Conservation (phyloP, 345 rosid genomes). For the Linum usitatissimum region DNA sequence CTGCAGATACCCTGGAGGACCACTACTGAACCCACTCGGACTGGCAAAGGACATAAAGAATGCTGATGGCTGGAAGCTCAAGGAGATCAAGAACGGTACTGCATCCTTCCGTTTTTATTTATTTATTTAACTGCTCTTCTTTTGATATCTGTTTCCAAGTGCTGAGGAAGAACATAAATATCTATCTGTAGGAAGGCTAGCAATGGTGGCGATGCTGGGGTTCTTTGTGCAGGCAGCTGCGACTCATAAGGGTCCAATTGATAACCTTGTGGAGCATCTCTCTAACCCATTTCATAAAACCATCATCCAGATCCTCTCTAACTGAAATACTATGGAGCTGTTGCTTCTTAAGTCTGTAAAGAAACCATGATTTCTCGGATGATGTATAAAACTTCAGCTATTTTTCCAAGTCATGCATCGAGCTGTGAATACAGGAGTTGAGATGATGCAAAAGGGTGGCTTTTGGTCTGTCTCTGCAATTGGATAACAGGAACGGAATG, state of each 20-base stretch:
- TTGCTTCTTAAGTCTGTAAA: neutral
- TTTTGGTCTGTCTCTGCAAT: no score
- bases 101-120: neutral
- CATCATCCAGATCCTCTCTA: slow-evolving; percentile 61
- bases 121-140: no score
- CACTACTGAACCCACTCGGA: slow-evolving; percentile 80
- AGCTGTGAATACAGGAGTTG: no score
- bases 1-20: slow-evolving; percentile 88
- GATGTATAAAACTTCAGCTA: neutral
- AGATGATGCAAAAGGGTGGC: no score
- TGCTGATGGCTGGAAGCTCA: slow-evolving; percentile 74
- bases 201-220: slow-evolving; percentile 90
- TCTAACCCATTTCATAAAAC: slow-evolving; percentile 91
- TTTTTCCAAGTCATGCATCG: no score
- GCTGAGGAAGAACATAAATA: neutral
- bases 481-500: neutral
- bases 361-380: neutral
- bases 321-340: neutral
- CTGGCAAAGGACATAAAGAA: slow-evolving; percentile 63
- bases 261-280: slow-evolving; percentile 78
- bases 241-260: slow-evolving; percentile 85
- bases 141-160: no score
- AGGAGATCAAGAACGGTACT: slow-evolving; percentile 84
- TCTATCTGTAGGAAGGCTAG: slow-evolving; percentile 52
- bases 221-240: slow-evolving; percentile 77